These are phyloP conservation scores for Cucumis melo DNA, from an alignment of 306 rosid species.

Conservation along the genomic window DNA sequence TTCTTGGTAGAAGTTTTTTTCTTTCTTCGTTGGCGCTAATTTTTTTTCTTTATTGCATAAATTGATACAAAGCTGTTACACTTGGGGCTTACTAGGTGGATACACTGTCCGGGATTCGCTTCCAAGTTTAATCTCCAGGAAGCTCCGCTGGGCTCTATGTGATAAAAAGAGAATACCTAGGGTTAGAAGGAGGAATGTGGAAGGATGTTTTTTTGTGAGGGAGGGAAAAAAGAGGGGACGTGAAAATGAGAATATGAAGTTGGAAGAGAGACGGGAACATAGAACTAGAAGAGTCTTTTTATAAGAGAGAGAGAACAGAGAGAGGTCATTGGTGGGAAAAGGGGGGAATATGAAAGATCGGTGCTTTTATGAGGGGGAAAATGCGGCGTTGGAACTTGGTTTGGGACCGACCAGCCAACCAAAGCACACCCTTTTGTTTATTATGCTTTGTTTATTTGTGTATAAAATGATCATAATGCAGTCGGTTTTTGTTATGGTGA, in stretches of 20 bases:
- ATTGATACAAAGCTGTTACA: not conserved
- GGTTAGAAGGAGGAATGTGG: not conserved
- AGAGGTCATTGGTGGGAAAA: not conserved
- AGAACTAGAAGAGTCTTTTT: not conserved
- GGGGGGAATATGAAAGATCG: not conserved
- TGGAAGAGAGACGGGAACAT: not conserved
- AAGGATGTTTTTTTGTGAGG: not conserved
- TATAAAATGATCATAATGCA: not conserved
- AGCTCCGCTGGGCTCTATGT: not conserved
- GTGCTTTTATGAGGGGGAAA: not conserved
- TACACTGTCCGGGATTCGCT: not conserved
- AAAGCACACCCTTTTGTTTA: not conserved
- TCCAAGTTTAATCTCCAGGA: not conserved
- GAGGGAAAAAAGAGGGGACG: not conserved
- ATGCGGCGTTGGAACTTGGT: not conserved
- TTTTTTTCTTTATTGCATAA: not conserved
- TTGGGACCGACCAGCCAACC: slow-evolving; percentile 11
- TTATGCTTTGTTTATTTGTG: not conserved
- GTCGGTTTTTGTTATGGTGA: not conserved
- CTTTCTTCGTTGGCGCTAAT: not conserved
- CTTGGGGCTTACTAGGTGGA: not conserved
- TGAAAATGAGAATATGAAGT: not conserved
- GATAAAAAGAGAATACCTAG: not conserved
- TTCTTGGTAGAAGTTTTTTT: not conserved
- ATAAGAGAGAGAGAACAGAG: not conserved